Percentiles rank a stretch among this genome's conserved stretches.
phyloP scores from a whole-genome alignment of 2,329 filamentous ascomycete genomes.

The Aspergillus hiratsukae region DNA sequence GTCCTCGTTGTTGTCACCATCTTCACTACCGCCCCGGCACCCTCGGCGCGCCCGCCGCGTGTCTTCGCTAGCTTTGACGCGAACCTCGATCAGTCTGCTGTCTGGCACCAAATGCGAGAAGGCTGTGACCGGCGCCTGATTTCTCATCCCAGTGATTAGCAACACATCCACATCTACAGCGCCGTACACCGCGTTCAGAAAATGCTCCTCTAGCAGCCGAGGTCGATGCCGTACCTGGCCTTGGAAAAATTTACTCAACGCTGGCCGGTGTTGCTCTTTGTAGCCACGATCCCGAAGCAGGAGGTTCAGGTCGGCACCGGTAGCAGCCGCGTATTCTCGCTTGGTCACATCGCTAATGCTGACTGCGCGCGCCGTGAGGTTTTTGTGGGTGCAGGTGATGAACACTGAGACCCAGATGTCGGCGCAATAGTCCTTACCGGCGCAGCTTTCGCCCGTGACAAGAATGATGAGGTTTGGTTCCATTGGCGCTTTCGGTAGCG shows the following conservation, averaged over 20 bases:
- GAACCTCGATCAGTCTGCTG: conserved; percentile 52
- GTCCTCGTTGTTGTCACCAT: neutral
- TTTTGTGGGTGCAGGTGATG: conserved; percentile 14
- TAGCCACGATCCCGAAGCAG: conserved; percentile 54
- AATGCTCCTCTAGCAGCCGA: conserved; percentile 49
- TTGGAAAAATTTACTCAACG: conserved; percentile 51
- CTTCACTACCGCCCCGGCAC: neutral
- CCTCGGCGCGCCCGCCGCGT: conserved; percentile 24
- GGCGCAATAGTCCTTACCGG: conserved; percentile 60
- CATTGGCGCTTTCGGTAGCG: conserved; percentile 40
- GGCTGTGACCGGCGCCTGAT: conserved; percentile 52
- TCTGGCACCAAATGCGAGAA: conserved; percentile 54
- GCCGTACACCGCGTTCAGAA: conserved; percentile 43
- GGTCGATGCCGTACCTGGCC: conserved; percentile 43
- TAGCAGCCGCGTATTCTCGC: conserved; percentile 50
- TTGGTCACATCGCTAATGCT: conserved; percentile 60
- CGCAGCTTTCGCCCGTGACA: conserved; percentile 48
- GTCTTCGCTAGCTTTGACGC: conserved; percentile 40
- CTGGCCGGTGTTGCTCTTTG: conserved; percentile 57
- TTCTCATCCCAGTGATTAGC: conserved; percentile 61
- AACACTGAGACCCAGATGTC: conserved; percentile 48
- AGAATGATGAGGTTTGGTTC: conserved; percentile 51
- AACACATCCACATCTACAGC: conserved; percentile 50
- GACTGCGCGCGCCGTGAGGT: conserved; percentile 37
- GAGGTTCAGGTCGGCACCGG: conserved; percentile 45